Evolutionary conservation across 768 basidiomycete genomes (phyloP), one percentile per base, ranked within the genome.

Genomic region (Boletellus emodensis): DNA sequence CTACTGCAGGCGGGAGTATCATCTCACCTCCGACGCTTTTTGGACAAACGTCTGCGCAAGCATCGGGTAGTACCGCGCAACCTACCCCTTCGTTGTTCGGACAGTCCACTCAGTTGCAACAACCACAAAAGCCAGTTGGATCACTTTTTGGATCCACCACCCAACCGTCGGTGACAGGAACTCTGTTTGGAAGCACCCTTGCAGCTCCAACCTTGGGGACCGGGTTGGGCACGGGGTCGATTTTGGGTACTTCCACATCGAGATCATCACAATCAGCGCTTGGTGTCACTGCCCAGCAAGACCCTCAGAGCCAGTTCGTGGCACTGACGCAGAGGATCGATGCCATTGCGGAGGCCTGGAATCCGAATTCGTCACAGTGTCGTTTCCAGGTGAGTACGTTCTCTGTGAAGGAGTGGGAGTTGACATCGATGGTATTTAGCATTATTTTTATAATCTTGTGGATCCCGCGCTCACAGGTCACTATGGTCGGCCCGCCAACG

Each of bases 391-490:
- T 90, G 52, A 33, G 51, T 44, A 10, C 46, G 14, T 10, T 17
- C 52, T 26, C 30, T n/a, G n/a, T 32, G 17, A 10, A 18, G 15
- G 26, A 26, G 52, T 15, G 12, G 7, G 7, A 37, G 33, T 45
- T 61, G 36, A 55, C 12, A 30, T 30, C 9, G 40, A 6, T 36
- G 13, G 38, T 37, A 35, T 17, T 34, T 48, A 92, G 90, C 80
- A 89, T 55, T 82, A 81, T 55, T 94, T 94, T 58, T 93, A 94
- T 65, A 93, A 92, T 58, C 71, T 89, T 13, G 88, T 92, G 4
- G 82, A 87, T 58, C 87, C 88, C 0, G 72, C 71, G 6, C 75
- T 84, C 56, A 80, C 87, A 3, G 73, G 71, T 24, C 57, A 83
- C 45, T 94, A 88, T 54, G 83, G 79, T 7, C 81, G 87, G 14